These are phyloP conservation scores for Myrmaecium sp. DNA, from an alignment of 2,329 filamentous ascomycete genomes.

Conservation along the genomic window DNA sequence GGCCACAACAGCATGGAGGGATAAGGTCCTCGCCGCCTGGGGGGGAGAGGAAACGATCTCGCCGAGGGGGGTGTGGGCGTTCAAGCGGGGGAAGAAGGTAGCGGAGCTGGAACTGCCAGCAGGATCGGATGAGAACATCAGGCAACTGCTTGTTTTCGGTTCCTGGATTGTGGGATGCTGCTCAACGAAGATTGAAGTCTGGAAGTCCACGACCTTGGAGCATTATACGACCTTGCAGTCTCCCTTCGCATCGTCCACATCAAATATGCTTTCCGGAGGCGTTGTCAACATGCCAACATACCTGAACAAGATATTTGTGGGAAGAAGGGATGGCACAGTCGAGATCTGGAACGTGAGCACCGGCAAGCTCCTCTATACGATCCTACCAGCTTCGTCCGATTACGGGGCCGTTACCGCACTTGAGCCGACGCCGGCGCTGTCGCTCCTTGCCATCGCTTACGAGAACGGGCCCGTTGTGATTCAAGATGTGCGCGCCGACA, in stretches of 20 bases:
- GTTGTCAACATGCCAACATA: conserved; percentile 85
- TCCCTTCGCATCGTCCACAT: conserved; percentile 39
- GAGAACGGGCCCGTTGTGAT: conserved; percentile 61
- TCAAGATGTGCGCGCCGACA: conserved; percentile 67
- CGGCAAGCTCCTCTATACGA: conserved; percentile 76
- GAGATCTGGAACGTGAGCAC: conserved; percentile 98
- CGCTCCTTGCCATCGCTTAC: conserved; percentile 77
- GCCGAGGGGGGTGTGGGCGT: conserved; percentile 66
- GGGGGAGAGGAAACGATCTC: conserved; percentile 40
- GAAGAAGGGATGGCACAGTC: conserved; percentile 69
- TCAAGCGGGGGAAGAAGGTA: conserved; percentile 75
- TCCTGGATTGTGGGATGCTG: conserved; percentile 80
- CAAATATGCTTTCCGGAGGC: conserved; percentile 57
- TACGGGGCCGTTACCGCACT: conserved; percentile 76
- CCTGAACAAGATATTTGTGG: conserved; percentile 88
- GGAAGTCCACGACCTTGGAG: conserved; percentile 68
- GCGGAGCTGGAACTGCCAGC: conserved; percentile 54
- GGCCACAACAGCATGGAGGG: conserved; percentile 73
- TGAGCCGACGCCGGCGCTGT: conserved; percentile 68
- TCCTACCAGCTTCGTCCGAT: conserved; percentile 56
- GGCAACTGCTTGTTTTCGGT: conserved; percentile 66
- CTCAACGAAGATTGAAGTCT: conserved; percentile 63
- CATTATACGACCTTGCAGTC: conserved; percentile 72
- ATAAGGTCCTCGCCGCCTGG: conserved; percentile 80
- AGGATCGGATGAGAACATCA: conserved; percentile 52